phyloP scores from a whole-genome alignment of 306 rosid genomes.

The Castanea mollissima region DNA sequence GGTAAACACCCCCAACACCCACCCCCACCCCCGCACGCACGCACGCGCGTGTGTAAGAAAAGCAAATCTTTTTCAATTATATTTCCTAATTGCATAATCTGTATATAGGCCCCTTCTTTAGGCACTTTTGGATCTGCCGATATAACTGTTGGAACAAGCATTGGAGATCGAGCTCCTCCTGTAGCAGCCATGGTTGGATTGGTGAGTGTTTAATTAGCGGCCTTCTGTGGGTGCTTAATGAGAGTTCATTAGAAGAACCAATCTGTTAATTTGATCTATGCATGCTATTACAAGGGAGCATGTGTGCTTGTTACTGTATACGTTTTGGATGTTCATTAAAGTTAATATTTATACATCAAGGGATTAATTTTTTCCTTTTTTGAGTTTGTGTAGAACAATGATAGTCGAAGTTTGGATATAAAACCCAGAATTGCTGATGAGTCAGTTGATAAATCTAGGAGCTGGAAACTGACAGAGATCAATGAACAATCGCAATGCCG shows the following conservation, averaged over 20 bases:
- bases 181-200: constrained; percentile 73
- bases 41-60: not conserved
- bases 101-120: constrained; percentile 58
- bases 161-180: constrained; percentile 80
- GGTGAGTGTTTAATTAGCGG: constrained; percentile 45
- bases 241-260: not conserved
- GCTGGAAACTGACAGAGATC: constrained; percentile 88
- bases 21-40: too few species aligned
- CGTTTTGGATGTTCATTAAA: constrained; percentile 11
- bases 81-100: constrained; percentile 30
- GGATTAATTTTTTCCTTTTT: constrained; percentile 17
- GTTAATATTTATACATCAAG: constrained; percentile 3
- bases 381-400: constrained; percentile 66
- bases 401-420: constrained; percentile 73
- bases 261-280: not conserved
- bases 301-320: not conserved
- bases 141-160: constrained; percentile 72
- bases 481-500: constrained; percentile 83
- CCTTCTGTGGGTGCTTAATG: constrained; percentile 10
- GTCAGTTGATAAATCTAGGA: constrained; percentile 77
- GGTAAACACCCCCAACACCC: constrained; percentile 33
- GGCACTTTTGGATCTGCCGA: constrained; percentile 67
- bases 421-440: constrained; percentile 92
- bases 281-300: not conserved
- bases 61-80: constrained; percentile 17